Conservation (phyloP, 441 rosid genomes). For the Erysimum pusillum region DNA sequence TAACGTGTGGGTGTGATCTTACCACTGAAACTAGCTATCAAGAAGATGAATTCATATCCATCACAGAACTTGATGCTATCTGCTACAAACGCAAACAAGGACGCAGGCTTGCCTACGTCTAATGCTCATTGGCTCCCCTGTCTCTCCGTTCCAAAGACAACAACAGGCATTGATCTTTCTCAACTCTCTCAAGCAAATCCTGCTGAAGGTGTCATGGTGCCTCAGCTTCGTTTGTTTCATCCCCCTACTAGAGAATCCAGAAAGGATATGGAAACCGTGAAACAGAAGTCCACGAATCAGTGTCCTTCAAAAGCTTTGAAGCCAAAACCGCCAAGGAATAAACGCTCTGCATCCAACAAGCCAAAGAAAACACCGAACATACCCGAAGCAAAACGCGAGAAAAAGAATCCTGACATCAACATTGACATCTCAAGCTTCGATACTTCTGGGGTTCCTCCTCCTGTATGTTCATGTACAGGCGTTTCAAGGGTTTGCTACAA, state of each 20-base stretch:
- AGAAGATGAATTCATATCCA: conserved; percentile 58
- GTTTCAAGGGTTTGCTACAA: conserved; percentile 61
- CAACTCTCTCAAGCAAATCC: conserved; percentile 46
- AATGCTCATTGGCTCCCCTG: conserved; percentile 54
- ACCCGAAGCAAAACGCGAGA: conserved; percentile 59
- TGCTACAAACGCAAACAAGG: conserved; percentile 50
- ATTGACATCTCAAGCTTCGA: conserved; percentile 54
- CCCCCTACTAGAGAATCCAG: conserved; percentile 43
- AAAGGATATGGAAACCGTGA: conserved; percentile 45
- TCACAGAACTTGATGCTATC: conserved; percentile 50
- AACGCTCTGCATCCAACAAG: conserved; percentile 48
- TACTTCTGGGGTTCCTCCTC: conserved; percentile 63
- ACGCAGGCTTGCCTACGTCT: conserved; percentile 48
- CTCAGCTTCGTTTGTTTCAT: conserved; percentile 51
- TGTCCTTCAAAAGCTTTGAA: conserved; percentile 46
- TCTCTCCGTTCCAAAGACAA: conserved; percentile 46
- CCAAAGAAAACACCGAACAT: conserved; percentile 45
- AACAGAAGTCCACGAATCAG: conserved; percentile 50
- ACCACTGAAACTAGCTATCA: conserved; percentile 31
- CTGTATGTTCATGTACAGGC: conserved; percentile 74
- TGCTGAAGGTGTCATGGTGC: conserved; percentile 44
- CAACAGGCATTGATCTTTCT: conserved; percentile 46
- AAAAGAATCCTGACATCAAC: conserved; percentile 53
- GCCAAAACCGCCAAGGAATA: conserved; percentile 57
- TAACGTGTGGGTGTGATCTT: conserved; percentile 22